phyloP scores from a whole-genome alignment of 768 basidiomycete species.

The Fibroporia radiculosa region DNA sequence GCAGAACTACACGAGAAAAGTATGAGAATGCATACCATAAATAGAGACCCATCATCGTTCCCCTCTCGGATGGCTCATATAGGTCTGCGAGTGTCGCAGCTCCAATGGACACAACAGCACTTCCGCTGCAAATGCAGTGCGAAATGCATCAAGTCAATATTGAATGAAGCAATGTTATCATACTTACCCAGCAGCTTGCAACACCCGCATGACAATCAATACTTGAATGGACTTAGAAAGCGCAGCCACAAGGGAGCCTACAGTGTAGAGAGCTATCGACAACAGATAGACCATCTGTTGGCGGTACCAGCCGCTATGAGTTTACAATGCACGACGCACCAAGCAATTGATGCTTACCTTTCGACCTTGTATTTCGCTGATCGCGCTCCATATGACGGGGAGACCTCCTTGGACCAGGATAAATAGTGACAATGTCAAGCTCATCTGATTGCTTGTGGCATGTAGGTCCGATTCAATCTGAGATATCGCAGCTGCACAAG shows the following conservation, averaged over 20 bases:
- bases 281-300: slow-evolving; percentile 52
- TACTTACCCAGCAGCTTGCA: slow-evolving; percentile 58
- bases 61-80: slow-evolving; percentile 66
- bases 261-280: slow-evolving; percentile 44
- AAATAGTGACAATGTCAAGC: slow-evolving; percentile 62
- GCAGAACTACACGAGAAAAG: too few relatives aligned
- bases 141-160: too few relatives aligned
- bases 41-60: slow-evolving; percentile 73
- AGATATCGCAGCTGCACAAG: slow-evolving; percentile 55
- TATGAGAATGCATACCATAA: slow-evolving; percentile 41
- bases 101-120: slow-evolving; percentile 63
- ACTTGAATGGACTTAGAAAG: slow-evolving; percentile 45
- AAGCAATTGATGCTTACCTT: too few relatives aligned
- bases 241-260: slow-evolving; percentile 53
- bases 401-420: slow-evolving; percentile 62
- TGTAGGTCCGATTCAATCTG: slow-evolving; percentile 52
- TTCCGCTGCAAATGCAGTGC: slow-evolving; percentile 25
- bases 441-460: slow-evolving; percentile 54
- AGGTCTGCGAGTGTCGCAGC: slow-evolving; percentile 76
- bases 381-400: slow-evolving; percentile 60
- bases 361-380: slow-evolving; percentile 71
- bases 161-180: not conserved
- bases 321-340: too few relatives aligned
- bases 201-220: slow-evolving; percentile 57
- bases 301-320: too few relatives aligned